Percentiles rank a stretch among this genome's conserved stretches.
These are phyloP conservation scores for Carex pumila DNA, from an alignment of 176 grass and related monocot species.

Conservation along the genomic window DNA sequence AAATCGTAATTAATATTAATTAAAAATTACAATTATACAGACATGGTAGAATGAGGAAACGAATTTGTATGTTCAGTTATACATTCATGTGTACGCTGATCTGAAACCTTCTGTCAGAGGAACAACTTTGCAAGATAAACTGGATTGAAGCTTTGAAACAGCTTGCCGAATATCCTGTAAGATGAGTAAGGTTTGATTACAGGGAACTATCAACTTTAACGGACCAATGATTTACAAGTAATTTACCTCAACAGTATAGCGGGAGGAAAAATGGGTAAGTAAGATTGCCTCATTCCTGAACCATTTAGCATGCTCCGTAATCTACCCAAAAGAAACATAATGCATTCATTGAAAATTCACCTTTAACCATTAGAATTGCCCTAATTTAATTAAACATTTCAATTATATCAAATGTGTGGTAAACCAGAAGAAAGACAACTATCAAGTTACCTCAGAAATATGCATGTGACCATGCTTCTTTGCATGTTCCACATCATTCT, in stretches of 20 bases:
- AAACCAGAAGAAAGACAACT: background rate
- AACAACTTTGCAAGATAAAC: conserved; percentile 61
- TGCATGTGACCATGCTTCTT: conserved; percentile 83
- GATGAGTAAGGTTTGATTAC: conserved; percentile 17
- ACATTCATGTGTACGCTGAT: conserved; percentile 54
- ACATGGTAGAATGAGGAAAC: conserved; percentile 24
- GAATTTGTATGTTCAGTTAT: conserved; percentile 12
- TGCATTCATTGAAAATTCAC: background rate
- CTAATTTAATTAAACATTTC: background rate
- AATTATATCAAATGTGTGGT: background rate
- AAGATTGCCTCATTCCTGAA: conserved; percentile 75
- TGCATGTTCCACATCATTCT: conserved; percentile 67
- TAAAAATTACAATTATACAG: conserved; percentile 6
- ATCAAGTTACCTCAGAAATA: conserved; percentile 62
- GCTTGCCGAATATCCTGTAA: conserved; percentile 80
- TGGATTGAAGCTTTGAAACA: conserved; percentile 63
- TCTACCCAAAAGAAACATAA: conserved; percentile 28
- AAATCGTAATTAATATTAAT: background rate
- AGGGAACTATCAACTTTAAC: background rate
- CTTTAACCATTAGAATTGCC: conserved; percentile 5
- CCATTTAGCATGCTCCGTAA: conserved; percentile 87
- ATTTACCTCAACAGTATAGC: conserved; percentile 73
- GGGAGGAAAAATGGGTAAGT: conserved; percentile 86
- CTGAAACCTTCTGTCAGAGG: conserved; percentile 93
- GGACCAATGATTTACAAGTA: background rate